Conservation (phyloP, 1,284 basidiomycete species). For the Gomphus bonarii region DNA sequence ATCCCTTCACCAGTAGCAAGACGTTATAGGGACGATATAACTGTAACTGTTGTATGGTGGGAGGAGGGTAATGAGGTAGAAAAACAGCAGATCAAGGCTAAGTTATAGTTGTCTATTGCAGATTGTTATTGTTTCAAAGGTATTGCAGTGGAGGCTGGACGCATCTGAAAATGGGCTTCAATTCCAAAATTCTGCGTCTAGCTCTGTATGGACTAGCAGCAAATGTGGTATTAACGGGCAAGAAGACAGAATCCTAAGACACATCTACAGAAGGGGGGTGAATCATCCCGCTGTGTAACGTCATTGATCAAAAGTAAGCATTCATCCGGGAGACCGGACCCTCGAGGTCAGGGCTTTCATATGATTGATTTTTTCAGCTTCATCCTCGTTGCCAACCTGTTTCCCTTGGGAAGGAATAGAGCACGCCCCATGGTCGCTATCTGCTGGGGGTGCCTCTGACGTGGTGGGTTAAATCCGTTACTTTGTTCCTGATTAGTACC, state of each 20-base stretch:
- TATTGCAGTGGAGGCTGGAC: background rate
- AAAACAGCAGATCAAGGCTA: conserved; percentile 27
- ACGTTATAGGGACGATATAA: conserved; percentile 80
- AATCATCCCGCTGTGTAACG: background rate
- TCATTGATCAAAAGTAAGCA: background rate
- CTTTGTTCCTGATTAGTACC: background rate
- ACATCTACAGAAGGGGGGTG: background rate
- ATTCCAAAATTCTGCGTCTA: background rate
- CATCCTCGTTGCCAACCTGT: conserved; percentile 21
- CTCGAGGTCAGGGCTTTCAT: background rate
- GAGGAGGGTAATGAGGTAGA: conserved; percentile 40
- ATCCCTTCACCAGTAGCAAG: conserved; percentile 77
- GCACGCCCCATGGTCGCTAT: background rate
- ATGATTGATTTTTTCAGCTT: conserved; percentile 16
- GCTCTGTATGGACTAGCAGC: background rate
- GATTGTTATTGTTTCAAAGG: background rate
- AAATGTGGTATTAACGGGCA: background rate
- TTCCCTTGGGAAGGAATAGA: conserved; percentile 14
- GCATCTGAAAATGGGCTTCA: background rate
- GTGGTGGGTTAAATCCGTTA: background rate
- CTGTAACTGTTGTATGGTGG: conserved; percentile 85
- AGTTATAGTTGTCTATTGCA: conserved; percentile 23
- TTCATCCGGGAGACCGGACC: background rate
- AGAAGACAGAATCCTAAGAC: background rate
- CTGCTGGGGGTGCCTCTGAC: background rate